phyloP scores from a whole-genome alignment of 2,329 filamentous ascomycete species.

The Grosmannia clavigera region DNA sequence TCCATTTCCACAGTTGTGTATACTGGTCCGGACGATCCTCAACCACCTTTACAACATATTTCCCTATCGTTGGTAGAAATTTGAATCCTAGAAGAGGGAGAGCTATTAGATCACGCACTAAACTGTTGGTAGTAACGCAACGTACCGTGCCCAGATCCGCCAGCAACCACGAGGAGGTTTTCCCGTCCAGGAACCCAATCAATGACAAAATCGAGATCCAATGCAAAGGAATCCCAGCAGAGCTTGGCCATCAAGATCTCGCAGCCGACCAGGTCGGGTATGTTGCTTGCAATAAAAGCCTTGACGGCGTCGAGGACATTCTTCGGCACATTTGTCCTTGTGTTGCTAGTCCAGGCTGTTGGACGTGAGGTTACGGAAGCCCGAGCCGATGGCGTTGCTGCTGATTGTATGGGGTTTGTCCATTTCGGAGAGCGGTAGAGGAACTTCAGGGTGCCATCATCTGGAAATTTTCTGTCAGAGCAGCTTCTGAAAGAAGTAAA shows the following conservation, averaged over 20 bases:
- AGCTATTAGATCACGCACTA: not conserved
- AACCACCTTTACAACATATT: not conserved
- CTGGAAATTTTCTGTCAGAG: not conserved
- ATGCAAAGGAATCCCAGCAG: constrained; percentile 1
- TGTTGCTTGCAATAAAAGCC: not conserved
- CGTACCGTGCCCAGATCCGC: not conserved
- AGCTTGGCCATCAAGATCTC: constrained; percentile 1
- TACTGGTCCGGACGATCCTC: not conserved
- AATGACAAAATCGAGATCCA: constrained; percentile 1
- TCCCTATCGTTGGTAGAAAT: constrained; percentile 1
- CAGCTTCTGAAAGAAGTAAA: not conserved
- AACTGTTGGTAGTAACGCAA: not conserved
- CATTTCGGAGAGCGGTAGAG: not conserved
- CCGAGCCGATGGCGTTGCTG: not conserved
- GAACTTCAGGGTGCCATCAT: not conserved
- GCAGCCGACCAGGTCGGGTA: constrained; percentile 2
- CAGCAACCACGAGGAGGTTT: not conserved
- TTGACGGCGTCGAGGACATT: not conserved
- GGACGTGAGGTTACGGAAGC: not conserved
- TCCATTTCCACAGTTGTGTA: constrained; percentile 1
- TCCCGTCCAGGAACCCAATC: not conserved
- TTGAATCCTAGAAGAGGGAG: not conserved
- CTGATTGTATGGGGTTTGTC: not conserved
- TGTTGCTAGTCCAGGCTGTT: not conserved
- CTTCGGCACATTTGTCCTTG: not conserved